Conservation (phyloP, 441 rosid species). For the Gossypium schwendimanii region DNA sequence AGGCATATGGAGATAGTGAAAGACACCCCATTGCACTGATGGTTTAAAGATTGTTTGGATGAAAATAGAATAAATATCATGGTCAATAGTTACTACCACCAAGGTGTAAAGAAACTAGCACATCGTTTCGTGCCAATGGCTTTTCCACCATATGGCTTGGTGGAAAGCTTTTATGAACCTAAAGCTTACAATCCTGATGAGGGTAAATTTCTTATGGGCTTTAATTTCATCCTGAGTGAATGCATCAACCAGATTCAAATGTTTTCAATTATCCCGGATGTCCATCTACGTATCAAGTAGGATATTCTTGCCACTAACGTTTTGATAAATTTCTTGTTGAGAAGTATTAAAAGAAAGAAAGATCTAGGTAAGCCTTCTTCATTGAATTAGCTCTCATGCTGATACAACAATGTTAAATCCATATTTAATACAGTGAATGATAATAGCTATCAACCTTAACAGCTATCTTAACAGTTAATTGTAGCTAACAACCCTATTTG, state of each 20-base stretch:
- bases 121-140: not conserved
- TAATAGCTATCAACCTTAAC: too few species aligned
- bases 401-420: not conserved
- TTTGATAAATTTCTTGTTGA: too few species aligned
- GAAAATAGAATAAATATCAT: not conserved
- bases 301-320: not conserved
- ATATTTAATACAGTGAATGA: not conserved
- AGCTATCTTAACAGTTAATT: too few species aligned
- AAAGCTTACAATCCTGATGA: not conserved
- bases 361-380: not conserved
- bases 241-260: not conserved
- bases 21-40: not conserved
- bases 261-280: not conserved
- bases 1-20: not conserved
- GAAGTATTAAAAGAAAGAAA: too few species aligned
- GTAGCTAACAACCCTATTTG: not conserved
- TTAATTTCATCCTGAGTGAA: not conserved
- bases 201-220: not conserved
- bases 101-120: not conserved
- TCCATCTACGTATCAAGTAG: not conserved
- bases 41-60: not conserved
- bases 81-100: not conserved
- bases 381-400: not conserved
- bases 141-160: not conserved
- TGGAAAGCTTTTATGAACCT: not conserved